phyloP scores from a whole-genome alignment of 2,329 filamentous ascomycete species.

The Ceratocystis colombiana region DNA sequence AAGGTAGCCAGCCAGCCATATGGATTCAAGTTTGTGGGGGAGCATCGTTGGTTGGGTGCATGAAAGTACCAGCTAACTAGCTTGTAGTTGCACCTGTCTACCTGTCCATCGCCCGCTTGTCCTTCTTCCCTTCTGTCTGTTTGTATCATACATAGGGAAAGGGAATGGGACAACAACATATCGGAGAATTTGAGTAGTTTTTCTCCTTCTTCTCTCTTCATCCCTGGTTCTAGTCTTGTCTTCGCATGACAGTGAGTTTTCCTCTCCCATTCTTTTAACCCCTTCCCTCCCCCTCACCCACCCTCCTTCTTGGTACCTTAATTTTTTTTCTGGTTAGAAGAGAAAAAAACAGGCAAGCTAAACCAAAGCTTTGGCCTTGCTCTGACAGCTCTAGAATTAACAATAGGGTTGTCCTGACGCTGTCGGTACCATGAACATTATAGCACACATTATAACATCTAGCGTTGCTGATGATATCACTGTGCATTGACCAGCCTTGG shows the following conservation, averaged over 20 bases:
- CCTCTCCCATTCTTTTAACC: not conserved
- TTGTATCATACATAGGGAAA: not conserved
- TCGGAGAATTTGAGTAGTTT: not conserved
- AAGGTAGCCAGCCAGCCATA: not conserved
- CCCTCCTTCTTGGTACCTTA: not conserved
- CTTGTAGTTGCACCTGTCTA: not conserved
- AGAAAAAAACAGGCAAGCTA: not conserved
- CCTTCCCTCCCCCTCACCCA: not conserved
- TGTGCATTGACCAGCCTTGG: slow-evolving; percentile 6
- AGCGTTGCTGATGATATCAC: slow-evolving; percentile 2
- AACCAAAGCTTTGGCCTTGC: not conserved
- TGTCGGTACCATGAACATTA: not conserved
- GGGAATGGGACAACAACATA: not conserved
- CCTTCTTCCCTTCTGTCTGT: not conserved
- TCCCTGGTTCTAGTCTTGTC: not conserved
- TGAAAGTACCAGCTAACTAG: not conserved
- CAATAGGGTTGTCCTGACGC: not conserved
- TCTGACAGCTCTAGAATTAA: not conserved
- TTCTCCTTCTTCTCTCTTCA: not conserved
- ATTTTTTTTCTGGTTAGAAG: not conserved
- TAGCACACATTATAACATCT: not conserved
- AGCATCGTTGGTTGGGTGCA: not conserved
- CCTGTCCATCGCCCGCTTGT: not conserved
- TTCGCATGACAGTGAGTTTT: not conserved
- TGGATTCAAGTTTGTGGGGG: slow-evolving; percentile 10